Percentiles rank a stretch among this genome's conserved stretches.
phyloP scores from a whole-genome alignment of 139 green algal genomes.

The Haematococcus lacustris region DNA sequence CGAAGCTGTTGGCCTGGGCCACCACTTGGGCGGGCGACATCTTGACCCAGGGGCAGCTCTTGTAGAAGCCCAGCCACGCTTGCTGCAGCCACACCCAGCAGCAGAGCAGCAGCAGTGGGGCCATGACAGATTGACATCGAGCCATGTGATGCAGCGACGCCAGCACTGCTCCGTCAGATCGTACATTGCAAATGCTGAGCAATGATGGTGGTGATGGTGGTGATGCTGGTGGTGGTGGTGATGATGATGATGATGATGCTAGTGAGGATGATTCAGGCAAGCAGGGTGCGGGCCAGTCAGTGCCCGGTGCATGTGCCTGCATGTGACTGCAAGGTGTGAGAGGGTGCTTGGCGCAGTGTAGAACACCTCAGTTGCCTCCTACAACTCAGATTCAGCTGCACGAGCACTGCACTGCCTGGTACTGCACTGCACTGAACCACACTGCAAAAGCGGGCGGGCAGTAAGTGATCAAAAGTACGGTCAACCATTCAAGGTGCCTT shows the following conservation, averaged over 20 bases:
- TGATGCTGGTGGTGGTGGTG: too few relatives aligned
- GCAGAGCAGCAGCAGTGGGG: not conserved
- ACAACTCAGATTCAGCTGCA: not conserved
- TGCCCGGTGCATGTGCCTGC: too few relatives aligned
- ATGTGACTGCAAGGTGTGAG: not conserved
- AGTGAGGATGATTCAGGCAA: not conserved
- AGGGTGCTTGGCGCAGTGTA: not conserved
- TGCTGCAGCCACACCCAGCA: not conserved
- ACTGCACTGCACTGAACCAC: not conserved
- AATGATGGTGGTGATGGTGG: too few relatives aligned
- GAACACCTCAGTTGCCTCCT: not conserved
- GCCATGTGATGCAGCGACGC: not conserved
- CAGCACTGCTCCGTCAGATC: not conserved
- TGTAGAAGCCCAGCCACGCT: slow-evolving; percentile 29
- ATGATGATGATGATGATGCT: not conserved
- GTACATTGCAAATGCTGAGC: not conserved
- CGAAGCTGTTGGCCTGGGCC: slow-evolving; percentile 15
- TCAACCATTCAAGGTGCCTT: too few relatives aligned
- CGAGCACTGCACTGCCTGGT: not conserved
- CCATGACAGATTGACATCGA: not conserved
- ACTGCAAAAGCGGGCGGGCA: not conserved
- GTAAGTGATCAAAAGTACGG: too few relatives aligned
- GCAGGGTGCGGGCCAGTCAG: too few relatives aligned
- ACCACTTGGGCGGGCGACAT: slow-evolving; percentile 7
- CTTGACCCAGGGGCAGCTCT: slow-evolving; percentile 5